Base-by-base conservation (phyloP, 768 basidiomycete species). In the Boletus edulis region DNA sequence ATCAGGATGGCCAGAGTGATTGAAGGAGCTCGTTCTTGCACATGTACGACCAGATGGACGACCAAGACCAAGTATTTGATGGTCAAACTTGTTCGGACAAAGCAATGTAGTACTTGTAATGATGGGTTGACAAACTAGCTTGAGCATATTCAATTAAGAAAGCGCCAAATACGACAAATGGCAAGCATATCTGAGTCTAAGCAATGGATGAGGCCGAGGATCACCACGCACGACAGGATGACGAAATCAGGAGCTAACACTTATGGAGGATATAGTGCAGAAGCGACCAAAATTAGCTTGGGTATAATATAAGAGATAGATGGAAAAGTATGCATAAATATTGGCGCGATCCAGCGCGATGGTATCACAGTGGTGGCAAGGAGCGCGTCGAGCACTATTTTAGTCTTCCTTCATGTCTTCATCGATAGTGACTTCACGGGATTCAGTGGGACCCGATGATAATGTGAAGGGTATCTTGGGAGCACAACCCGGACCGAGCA, bases 381-480 rank as follows among this genome's bases (percentile, higher is more conserved):
- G 46, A 55, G 54, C n/a, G 43, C 56, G 47, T 64, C 53, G 12
- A 67, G 56, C 55, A 31, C 20, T 5, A 9, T 27, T 50, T 54
- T 40, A 70, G 42, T 40, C 50, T 45, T 71, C 67, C 31, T 49
- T 51, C 63, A 62, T 70, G 14, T 34, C 56, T 41, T 67, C 67
- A 22, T 62, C 60, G 3, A 59, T 47, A 5, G 34, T 22, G n/a
- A 42, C 44, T 22, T 49, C 60, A 5, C 44, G 39, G 20, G 56
- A 42, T 13, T 42, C 34, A 39, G 51, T 44, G n/a, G 53, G 34
- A 48, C 46, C 46, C 2, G 56, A 55, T 3, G 63, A 40, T 22
- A 56, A 38, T 15, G 50, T 59, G 32, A 59, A 43, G 11, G 67
- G 18, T 5, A 59, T 40, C 22, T 53, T 58, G 31, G 52, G 41